These are phyloP conservation scores for Biscogniauxia marginata DNA, from an alignment of 2,329 filamentous ascomycete genomes.

Conservation along the genomic window DNA sequence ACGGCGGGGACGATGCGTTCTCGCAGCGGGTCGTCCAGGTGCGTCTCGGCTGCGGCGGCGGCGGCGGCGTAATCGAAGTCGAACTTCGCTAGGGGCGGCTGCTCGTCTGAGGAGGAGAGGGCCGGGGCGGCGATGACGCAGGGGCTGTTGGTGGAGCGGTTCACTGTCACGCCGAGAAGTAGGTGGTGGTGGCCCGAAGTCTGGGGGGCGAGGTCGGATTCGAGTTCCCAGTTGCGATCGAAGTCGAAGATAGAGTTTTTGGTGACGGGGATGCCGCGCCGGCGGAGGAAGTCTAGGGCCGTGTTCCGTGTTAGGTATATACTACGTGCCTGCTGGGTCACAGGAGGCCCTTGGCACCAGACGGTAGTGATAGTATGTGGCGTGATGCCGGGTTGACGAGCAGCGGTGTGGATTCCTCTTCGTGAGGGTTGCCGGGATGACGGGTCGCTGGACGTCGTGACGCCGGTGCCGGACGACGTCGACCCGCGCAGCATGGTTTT, in stretches of 20 bases:
- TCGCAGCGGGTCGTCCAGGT: slow-evolving; percentile 41
- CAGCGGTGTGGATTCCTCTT: slow-evolving; percentile 51
- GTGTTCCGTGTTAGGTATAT: slow-evolving; percentile 56
- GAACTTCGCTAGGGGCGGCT: slow-evolving; percentile 40
- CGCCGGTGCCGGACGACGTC: slow-evolving; percentile 4
- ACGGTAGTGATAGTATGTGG: neutral
- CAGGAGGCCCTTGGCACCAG: neutral
- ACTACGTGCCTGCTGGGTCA: slow-evolving; percentile 41
- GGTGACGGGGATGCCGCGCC: slow-evolving; percentile 45
- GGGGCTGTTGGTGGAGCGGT: slow-evolving; percentile 60
- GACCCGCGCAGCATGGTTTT: slow-evolving; percentile 54
- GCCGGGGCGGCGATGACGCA: slow-evolving; percentile 62
- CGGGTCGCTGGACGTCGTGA: slow-evolving; percentile 7
- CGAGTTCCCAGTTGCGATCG: too few species aligned
- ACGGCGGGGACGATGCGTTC: slow-evolving; percentile 39
- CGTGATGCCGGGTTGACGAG: slow-evolving; percentile 29
- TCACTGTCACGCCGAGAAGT: slow-evolving; percentile 63
- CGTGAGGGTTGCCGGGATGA: slow-evolving; percentile 38
- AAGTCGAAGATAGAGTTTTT: slow-evolving; percentile 3
- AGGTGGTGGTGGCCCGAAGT: slow-evolving; percentile 42
- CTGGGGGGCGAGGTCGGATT: slow-evolving; percentile 18
- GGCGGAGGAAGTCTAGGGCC: slow-evolving; percentile 54
- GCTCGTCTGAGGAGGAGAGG: too few species aligned
- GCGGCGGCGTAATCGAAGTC: slow-evolving; percentile 57
- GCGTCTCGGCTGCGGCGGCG: slow-evolving; percentile 36